Percentiles rank a stretch among this genome's conserved stretches.
These are phyloP conservation scores for Xylaria sp. DNA, from an alignment of 2,329 filamentous ascomycete species.

Conservation along the genomic window DNA sequence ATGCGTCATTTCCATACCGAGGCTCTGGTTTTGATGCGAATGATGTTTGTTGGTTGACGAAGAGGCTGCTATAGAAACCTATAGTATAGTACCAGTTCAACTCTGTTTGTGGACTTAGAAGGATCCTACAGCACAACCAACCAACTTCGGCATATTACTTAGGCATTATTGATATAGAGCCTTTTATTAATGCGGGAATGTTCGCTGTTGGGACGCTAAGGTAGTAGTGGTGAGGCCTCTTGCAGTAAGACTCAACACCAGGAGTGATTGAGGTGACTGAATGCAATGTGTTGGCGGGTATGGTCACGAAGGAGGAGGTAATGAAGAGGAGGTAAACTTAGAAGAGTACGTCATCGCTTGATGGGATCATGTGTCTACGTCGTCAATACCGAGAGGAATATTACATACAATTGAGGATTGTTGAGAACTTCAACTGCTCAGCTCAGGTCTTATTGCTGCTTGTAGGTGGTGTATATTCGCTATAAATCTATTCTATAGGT, in stretches of 20 bases:
- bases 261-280: background rate
- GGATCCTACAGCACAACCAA: no score
- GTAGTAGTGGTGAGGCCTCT: background rate
- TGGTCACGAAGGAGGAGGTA: background rate
- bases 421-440: no score
- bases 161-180: background rate
- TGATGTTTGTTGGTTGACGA: background rate
- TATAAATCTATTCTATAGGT: no score
- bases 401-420: no score
- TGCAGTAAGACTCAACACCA: background rate
- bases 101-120: background rate
- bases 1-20: slow-evolving; percentile 2
- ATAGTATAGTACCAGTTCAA: background rate
- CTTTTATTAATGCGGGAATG: background rate
- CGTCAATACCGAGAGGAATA: no score
- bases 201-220: background rate
- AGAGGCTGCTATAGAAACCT: background rate
- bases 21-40: slow-evolving; percentile 11
- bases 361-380: no score
- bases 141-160: background rate
- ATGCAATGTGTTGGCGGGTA: background rate
- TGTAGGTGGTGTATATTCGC: no score
- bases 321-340: background rate
- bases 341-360: background rate
- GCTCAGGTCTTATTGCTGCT: no score